phyloP scores from a whole-genome alignment of 345 rosid genomes.

The Linum trigynum region DNA sequence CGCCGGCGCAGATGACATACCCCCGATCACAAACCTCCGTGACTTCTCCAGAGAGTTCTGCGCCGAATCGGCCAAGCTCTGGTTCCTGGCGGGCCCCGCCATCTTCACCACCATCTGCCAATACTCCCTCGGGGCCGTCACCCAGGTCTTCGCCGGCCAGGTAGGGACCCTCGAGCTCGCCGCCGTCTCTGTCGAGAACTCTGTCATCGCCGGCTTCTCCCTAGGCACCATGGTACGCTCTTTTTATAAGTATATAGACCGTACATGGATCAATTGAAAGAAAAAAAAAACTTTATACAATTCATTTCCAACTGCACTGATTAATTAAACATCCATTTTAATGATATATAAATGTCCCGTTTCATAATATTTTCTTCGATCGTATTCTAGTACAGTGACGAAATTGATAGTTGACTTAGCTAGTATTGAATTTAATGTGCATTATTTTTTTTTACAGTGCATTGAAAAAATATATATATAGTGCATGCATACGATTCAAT shows the following conservation, averaged over 20 bases:
- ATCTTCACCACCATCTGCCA: constrained; percentile 75
- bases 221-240: constrained; percentile 14
- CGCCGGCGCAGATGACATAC: constrained; percentile 44
- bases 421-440: no score
- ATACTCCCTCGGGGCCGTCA: constrained; percentile 88
- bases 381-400: no score
- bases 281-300: no score
- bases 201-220: constrained; percentile 19
- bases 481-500: no score
- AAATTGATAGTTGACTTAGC: no score
- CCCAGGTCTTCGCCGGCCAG: constrained; percentile 62
- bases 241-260: neutral
- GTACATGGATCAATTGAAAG: no score
- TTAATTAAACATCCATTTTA: no score
- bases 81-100: constrained; percentile 93
- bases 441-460: no score
- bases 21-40: constrained; percentile 34
- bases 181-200: constrained; percentile 15
- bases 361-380: no score
- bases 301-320: no score
- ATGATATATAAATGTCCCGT: no score
- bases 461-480: no score
- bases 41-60: constrained; percentile 49
- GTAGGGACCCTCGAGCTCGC: constrained; percentile 13
- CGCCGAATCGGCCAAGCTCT: constrained; percentile 52